Percentiles rank a stretch among this genome's conserved stretches.
These are phyloP conservation scores for Angophora floribunda DNA, from an alignment of 345 rosid species.

Conservation along the genomic window DNA sequence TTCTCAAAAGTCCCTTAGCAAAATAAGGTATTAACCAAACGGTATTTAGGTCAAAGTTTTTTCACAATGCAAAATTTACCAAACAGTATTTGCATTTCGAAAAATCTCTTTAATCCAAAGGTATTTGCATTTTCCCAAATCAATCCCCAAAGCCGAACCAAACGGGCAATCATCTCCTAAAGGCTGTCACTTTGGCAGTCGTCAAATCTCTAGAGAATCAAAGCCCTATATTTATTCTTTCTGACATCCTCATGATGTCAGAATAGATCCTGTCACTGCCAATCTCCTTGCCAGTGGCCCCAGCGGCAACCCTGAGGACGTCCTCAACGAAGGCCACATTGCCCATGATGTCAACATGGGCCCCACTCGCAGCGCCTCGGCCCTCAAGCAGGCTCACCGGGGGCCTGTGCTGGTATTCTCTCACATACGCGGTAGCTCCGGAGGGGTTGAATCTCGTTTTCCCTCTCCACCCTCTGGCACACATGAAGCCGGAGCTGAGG, in stretches of 20 bases:
- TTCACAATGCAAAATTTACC: no score
- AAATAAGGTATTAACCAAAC: no score
- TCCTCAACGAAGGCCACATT: conserved; percentile 61
- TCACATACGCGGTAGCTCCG: conserved; percentile 22
- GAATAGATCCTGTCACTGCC: conserved; percentile 62
- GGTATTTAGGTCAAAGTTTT: no score
- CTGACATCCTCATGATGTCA: conserved; percentile 34
- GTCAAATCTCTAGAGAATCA: not conserved
- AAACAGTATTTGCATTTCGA: no score
- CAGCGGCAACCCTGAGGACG: conserved; percentile 46
- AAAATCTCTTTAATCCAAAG: no score
- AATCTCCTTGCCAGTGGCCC: conserved; percentile 42
- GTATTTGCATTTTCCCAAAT: no score
- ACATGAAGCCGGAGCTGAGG: conserved; percentile 65
- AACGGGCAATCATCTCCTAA: not conserved
- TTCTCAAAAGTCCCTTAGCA: no score
- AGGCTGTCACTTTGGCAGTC: not conserved
- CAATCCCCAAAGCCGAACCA: no score
- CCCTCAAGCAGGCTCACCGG: conserved; percentile 46
- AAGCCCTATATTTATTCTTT: conserved; percentile 28
- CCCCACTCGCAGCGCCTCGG: conserved; percentile 47
- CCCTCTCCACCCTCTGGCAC: conserved; percentile 69
- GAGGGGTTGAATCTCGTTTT: conserved; percentile 66
- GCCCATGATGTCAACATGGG: conserved; percentile 66
- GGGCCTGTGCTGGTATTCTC: conserved; percentile 55